These are phyloP conservation scores for Eragrostis tef DNA, from an alignment of 202 grass and related monocot genomes.

Conservation along the genomic window DNA sequence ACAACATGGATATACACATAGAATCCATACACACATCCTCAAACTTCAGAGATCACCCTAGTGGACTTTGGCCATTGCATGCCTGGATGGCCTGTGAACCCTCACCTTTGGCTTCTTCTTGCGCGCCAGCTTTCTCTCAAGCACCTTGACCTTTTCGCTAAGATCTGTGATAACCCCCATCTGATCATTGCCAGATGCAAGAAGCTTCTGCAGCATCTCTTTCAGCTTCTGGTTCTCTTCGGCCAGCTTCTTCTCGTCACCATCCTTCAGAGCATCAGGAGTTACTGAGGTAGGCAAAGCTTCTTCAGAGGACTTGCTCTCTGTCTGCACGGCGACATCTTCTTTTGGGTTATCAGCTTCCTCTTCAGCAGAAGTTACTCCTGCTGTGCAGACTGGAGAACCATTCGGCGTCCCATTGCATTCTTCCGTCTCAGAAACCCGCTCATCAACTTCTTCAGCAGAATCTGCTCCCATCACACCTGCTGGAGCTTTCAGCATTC, in stretches of 20 bases:
- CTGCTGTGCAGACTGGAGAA: neutral
- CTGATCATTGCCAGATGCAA: slow-evolving; percentile 59
- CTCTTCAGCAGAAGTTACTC: neutral
- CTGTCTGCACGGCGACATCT: neutral
- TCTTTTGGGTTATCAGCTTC: neutral
- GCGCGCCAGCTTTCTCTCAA: slow-evolving; percentile 60
- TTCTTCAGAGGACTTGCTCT: slow-evolving; percentile 30
- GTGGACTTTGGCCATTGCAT: slow-evolving; percentile 16
- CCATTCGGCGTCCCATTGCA: neutral
- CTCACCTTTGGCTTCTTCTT: slow-evolving; percentile 62
- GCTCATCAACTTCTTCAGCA: neutral
- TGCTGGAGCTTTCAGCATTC: neutral
- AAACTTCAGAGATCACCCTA: neutral
- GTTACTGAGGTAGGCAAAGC: neutral
- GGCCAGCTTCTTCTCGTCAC: slow-evolving; percentile 40
- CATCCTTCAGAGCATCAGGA: neutral
- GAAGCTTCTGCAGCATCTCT: slow-evolving; percentile 62
- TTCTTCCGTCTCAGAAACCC: neutral
- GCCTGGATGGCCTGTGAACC: slow-evolving; percentile 38
- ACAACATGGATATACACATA: slow-evolving; percentile 2
- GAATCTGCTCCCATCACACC: neutral
- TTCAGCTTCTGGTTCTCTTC: slow-evolving; percentile 74
- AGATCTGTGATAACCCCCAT: slow-evolving; percentile 59
- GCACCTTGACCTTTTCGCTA: slow-evolving; percentile 60
- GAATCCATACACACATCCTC: neutral